phyloP scores from a whole-genome alignment of 2,329 filamentous ascomycete species.

The Fusarium piperis region DNA sequence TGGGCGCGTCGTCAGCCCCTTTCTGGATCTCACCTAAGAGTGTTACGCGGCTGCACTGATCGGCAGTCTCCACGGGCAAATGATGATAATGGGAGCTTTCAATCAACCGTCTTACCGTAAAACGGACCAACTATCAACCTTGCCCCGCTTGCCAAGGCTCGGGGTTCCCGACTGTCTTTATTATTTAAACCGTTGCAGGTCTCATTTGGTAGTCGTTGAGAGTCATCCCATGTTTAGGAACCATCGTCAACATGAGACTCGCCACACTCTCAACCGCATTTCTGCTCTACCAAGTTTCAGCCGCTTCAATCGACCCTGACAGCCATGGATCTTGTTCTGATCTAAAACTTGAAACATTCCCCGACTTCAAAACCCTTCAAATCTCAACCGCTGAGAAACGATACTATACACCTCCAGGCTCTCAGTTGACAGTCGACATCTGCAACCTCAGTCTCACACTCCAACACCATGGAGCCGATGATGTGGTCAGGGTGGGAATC shows the following conservation, averaged over 20 bases:
- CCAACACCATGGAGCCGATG: neutral
- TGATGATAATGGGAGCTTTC: neutral
- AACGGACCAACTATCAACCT: neutral
- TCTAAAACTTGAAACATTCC: neutral
- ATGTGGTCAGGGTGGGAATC: neutral
- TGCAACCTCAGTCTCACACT: neutral
- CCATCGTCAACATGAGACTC: neutral
- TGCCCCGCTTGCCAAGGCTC: neutral
- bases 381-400: neutral
- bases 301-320: neutral
- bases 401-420: neutral
- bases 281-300: rapidly evolving
- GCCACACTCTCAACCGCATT: neutral
- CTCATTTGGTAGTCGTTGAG: too few species aligned
- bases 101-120: neutral
- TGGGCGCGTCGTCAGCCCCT: neutral
- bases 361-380: neutral
- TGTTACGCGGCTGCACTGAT: neutral
- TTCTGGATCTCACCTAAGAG: neutral
- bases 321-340: neutral
- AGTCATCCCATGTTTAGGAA: neutral
- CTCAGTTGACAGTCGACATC: neutral
- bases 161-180: neutral
- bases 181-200: neutral
- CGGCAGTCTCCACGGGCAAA: neutral